These are phyloP conservation scores for Hymenochaete sp. DNA, from an alignment of 1,284 basidiomycete species.

Conservation along the genomic window DNA sequence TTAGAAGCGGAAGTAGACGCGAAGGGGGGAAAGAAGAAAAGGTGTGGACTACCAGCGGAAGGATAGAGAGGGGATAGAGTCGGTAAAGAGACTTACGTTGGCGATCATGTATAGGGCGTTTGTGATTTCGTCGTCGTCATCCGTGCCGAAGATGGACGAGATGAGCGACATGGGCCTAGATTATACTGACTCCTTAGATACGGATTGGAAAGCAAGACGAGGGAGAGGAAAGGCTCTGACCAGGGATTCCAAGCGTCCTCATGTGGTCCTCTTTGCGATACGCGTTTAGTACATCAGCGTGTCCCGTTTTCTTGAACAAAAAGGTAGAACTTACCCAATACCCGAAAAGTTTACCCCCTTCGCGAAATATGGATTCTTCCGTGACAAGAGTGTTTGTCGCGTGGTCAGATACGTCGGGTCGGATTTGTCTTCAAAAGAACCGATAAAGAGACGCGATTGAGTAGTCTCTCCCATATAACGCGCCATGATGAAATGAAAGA, in stretches of 20 bases:
- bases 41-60: neutral
- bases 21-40: constrained; percentile 6
- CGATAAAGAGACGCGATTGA: neutral
- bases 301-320: neutral
- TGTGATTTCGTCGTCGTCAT: constrained; percentile 61
- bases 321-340: constrained; percentile 42
- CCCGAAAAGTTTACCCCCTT: constrained; percentile 58
- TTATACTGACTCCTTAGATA: constrained; percentile 5
- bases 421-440: constrained; percentile 32
- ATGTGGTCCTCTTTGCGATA: constrained; percentile 55
- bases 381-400: constrained; percentile 50
- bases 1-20: neutral
- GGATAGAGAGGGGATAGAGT: constrained; percentile 1
- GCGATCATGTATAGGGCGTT: constrained; percentile 51
- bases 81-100: constrained; percentile 39
- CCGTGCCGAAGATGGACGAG: constrained; percentile 62
- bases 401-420: constrained; percentile 54
- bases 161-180: constrained; percentile 71
- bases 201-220: constrained; percentile 11
- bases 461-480: too few relatives aligned
- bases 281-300: neutral
- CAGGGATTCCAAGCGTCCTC: constrained; percentile 65
- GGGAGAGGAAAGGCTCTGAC: constrained; percentile 25
- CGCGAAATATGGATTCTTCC: constrained; percentile 60
- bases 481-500: neutral